Evolutionary conservation across 2,329 filamentous ascomycete species (phyloP).

Genomic region (Colletotrichum godetiae): DNA sequence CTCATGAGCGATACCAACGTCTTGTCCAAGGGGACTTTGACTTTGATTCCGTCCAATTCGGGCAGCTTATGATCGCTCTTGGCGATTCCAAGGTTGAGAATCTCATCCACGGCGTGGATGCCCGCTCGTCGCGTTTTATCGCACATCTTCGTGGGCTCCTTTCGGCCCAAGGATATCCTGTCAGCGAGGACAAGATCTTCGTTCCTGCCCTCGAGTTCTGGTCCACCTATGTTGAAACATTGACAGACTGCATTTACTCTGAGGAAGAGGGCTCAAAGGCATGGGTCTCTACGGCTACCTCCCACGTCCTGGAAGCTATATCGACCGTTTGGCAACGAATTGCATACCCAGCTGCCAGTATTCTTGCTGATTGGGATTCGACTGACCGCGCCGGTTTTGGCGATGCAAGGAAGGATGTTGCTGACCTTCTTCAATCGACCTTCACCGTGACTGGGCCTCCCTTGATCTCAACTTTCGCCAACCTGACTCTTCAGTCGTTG

Average conservation of each 20-base stretch:
- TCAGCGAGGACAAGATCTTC: constrained; percentile 80
- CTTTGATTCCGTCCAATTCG: constrained; percentile 74
- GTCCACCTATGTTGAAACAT: constrained; percentile 79
- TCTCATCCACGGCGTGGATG: constrained; percentile 64
- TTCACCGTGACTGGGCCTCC: constrained; percentile 70
- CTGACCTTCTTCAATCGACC: constrained; percentile 79
- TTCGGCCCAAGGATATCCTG: constrained; percentile 72
- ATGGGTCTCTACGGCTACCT: constrained; percentile 70
- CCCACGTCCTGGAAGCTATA: constrained; percentile 71
- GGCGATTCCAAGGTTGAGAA: constrained; percentile 73
- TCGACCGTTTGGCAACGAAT: constrained; percentile 77
- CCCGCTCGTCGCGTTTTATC: constrained; percentile 65
- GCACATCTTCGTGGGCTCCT: constrained; percentile 73
- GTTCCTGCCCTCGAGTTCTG: constrained; percentile 83
- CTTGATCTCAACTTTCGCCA: constrained; percentile 67
- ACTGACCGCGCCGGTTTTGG: constrained; percentile 75
- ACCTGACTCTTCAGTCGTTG: constrained; percentile 63
- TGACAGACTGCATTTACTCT: constrained; percentile 68
- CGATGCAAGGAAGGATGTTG: constrained; percentile 82
- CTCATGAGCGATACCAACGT: constrained; percentile 63
- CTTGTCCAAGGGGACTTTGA: constrained; percentile 71
- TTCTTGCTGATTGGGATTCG: constrained; percentile 75
- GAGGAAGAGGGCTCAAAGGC: constrained; percentile 56
- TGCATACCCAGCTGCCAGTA: constrained; percentile 70
- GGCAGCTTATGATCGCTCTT: constrained; percentile 74